These are phyloP conservation scores for Lupinus albus DNA, from an alignment of 306 rosid species.

Conservation along the genomic window DNA sequence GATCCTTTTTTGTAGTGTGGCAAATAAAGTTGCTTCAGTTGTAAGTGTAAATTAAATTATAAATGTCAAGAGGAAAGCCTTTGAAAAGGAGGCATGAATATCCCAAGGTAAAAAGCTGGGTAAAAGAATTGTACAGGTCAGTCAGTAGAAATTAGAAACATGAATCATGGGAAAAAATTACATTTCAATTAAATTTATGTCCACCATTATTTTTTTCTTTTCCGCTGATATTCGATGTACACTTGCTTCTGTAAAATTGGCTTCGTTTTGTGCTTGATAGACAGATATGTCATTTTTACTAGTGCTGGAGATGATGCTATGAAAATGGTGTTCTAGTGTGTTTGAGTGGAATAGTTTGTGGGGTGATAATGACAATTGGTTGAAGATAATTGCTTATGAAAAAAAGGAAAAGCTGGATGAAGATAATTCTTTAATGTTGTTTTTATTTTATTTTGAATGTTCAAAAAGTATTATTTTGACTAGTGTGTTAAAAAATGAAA, in stretches of 20 bases:
- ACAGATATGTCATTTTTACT: conserved; percentile 6
- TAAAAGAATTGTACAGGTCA: conserved; percentile 76
- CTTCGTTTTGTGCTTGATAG: conserved; percentile 37
- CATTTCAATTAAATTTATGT: conserved; percentile 41
- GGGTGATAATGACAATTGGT: too few species aligned
- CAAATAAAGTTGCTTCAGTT: conserved; percentile 52
- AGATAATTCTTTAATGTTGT: too few species aligned
- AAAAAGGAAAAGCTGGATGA: too few species aligned
- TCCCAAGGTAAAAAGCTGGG: conserved; percentile 51
- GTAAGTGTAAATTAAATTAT: conserved; percentile 70
- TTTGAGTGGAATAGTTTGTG: too few species aligned
- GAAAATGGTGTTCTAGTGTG: too few species aligned
- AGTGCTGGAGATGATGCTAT: too few species aligned
- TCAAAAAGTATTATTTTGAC: too few species aligned
- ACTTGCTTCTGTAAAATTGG: conserved; percentile 40
- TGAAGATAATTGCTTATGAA: too few species aligned
- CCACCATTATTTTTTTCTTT: conserved; percentile 20
- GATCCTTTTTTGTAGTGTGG: conserved; percentile 73
- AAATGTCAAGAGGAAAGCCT: conserved; percentile 39
- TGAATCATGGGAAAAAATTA: conserved; percentile 45
- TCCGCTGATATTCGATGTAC: conserved; percentile 33
- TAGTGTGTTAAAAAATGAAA: too few species aligned
- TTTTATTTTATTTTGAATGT: too few species aligned
- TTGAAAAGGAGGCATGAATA: conserved; percentile 38
- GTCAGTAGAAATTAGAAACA: conserved; percentile 55